A percentile compares a stretch with the other conserved stretches of the same genome.
Conservation (phyloP, 768 basidiomycete species). For the Cyclocybe aegerita region DNA sequence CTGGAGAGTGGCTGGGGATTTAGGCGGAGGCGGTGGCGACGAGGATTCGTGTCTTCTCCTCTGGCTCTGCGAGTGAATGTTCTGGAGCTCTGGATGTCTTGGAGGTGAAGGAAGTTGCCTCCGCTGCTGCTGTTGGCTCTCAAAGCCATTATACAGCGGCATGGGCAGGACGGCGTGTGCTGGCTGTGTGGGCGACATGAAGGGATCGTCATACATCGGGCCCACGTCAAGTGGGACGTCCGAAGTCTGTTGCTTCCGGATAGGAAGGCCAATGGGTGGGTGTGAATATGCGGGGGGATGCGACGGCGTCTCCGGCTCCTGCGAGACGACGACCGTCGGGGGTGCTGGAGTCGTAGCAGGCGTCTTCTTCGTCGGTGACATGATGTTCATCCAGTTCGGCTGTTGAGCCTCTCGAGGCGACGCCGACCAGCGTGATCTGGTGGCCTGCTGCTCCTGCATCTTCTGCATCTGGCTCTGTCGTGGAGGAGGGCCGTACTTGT, state of each 20-base stretch:
- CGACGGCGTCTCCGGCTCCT: conserved; percentile 8
- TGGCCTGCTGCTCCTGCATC: neutral
- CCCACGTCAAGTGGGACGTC: conserved; percentile 24
- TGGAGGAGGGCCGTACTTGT: conserved; percentile 15
- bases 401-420: conserved; percentile 28
- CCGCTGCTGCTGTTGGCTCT: conserved; percentile 9
- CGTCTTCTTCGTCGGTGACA: conserved; percentile 24
- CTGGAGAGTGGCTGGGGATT: conserved; percentile 11
- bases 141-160: conserved; percentile 32
- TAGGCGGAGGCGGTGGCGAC: conserved; percentile 18
- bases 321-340: conserved; percentile 10
- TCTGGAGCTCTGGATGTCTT: conserved; percentile 17
- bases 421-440: conserved; percentile 35
- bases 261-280: conserved; percentile 25
- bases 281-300: conserved; percentile 12
- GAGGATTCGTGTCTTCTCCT: conserved; percentile 7
- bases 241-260: conserved; percentile 23
- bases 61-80: conserved; percentile 13
- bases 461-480: neutral
- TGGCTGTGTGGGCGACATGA: conserved; percentile 4
- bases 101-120: conserved; percentile 14
- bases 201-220: conserved; percentile 14
- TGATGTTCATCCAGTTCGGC: conserved; percentile 32
- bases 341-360: conserved; percentile 7
- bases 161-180: conserved; percentile 12